Conservation (phyloP, 176 grass and related monocot species). For the Musa beccarii region DNA sequence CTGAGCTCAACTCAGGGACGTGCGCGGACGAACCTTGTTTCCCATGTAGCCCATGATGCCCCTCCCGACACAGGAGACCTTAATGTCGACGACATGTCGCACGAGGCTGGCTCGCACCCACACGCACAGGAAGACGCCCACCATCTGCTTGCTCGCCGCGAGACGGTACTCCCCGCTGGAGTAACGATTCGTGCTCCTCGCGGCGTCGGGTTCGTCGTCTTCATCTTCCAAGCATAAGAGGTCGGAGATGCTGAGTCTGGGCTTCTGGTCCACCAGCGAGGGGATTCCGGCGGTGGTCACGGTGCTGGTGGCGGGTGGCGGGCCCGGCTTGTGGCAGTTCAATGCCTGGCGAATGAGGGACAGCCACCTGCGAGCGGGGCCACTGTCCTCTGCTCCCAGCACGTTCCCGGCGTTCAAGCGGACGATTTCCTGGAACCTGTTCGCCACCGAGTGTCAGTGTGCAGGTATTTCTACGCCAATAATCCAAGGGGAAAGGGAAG, state of each 20-base stretch:
- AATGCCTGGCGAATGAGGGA: slow-evolving; percentile 46
- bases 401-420: slow-evolving; percentile 79
- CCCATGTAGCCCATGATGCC: slow-evolving; percentile 98
- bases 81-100: slow-evolving; percentile 29
- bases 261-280: not conserved
- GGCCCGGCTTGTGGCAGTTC: slow-evolving; percentile 2
- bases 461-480: too few species aligned
- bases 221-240: slow-evolving; percentile 24
- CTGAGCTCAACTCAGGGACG: not conserved
- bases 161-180: slow-evolving; percentile 36
- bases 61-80: slow-evolving; percentile 55
- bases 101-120: slow-evolving; percentile 52
- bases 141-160: slow-evolving; percentile 80
- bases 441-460: not conserved
- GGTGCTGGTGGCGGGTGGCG: not conserved
- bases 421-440: slow-evolving; percentile 91
- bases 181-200: slow-evolving; percentile 4
- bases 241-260: slow-evolving; percentile 35
- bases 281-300: not conserved
- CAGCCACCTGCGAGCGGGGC: slow-evolving; percentile 50
- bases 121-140: slow-evolving; percentile 83
- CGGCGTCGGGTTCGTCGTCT: not conserved
- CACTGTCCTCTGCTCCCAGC: slow-evolving; percentile 57
- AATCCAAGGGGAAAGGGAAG: too few species aligned
- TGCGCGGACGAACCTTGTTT: slow-evolving; percentile 44